Base-by-base conservation (phyloP, 148 eudicot genomes). In the Rhododendron molle region DNA sequence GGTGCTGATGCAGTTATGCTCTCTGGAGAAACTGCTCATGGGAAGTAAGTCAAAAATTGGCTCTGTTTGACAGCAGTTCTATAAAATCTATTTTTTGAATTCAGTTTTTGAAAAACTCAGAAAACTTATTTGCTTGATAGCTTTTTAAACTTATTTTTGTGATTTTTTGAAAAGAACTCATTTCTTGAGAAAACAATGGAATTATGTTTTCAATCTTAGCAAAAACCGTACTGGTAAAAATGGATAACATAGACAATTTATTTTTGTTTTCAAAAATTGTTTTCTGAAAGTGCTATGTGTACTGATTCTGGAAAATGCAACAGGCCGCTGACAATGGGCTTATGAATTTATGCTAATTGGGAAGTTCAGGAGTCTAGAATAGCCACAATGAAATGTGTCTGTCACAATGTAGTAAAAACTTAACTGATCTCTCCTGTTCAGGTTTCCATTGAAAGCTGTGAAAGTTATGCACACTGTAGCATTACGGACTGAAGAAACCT, bases 21-120 rank as follows among this genome's bases (percentile, higher is more conserved):
- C 86, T 97, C 99, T 84, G 99, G 99, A 83, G 99, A 97, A 94
- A 97, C 98, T 86, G 99, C 99, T 90, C 96, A 97, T 85, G 99
- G 99, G 67, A 97, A 97, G 99, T 97, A 92, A 85, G 99, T 82
- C 62, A 13, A 5, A 30, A 26, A 72, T 69, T 65, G 62, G 43
- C 20, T 71, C 18, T 71, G 10, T 72, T 46, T 83, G 50, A 36
- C 56, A 10, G 56, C 21, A 43, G 14, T 60, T 23, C 54, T 4
- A 13, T 1, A n/a, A 16, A n/a, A 8, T 71, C 21, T 71, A 71
- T 30, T 71, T 14, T 30, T 30, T 30, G 16, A 10, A 30, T 71
- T 71, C 76, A 30, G 2, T 30, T 30, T 71, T 14, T 71, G 38
- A 32, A 71, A 65, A 71, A 71, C 38, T 71, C 76, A 30, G 74